Evolutionary conservation across 75 land plant genomes (phyloP), one percentile per base, ranked within the genome.

Genomic region (Sequoiadendron giganteum): DNA sequence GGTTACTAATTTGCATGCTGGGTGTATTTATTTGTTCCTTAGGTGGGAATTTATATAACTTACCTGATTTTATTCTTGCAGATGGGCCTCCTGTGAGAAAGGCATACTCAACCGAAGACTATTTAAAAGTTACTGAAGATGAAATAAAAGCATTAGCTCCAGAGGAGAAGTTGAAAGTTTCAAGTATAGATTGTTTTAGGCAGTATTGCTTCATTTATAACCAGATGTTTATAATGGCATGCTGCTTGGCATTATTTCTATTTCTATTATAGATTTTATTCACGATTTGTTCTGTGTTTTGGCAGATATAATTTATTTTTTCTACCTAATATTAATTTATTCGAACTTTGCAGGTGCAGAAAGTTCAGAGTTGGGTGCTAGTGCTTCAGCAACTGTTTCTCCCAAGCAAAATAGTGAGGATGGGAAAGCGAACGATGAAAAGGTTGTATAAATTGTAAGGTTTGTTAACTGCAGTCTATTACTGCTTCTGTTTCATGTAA

Each of bases 151-250:
- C 85, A 76, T 54, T 91, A 36, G 87, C 82, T 25, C 54, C 89
- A 68, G 92, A 90, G 72, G 92, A 91, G 30, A 89, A 90, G 48
- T 89, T 77, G 39, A 91, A 91, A 88, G 92, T 89, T 90, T 80
- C 49, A 52, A 54, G n/a, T 13, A 85, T 48, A 49, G 25, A 36
- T 19, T 49, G 21, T 32, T 15, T 25, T 45, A 10, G 55, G 34
- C 39, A 52, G 34, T 85, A 40, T 10, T 55, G 76, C 39, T 21
- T 32, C 1, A 6, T 58, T 58, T 85, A 38, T 28, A 85, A 43
- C 40, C 30, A 6, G 30, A 85, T 56, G n/a, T 10, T 54, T 18
- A 3, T 85, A 34, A 16, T 36, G 32, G 65, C 43, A 54, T 85
- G 10, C 21, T 54, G 28, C 70, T 65, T 25, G 86, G 13, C 38